Base-by-base conservation (phyloP, 2,329 filamentous ascomycete genomes). In the Nigrospora osmanthi region DNA sequence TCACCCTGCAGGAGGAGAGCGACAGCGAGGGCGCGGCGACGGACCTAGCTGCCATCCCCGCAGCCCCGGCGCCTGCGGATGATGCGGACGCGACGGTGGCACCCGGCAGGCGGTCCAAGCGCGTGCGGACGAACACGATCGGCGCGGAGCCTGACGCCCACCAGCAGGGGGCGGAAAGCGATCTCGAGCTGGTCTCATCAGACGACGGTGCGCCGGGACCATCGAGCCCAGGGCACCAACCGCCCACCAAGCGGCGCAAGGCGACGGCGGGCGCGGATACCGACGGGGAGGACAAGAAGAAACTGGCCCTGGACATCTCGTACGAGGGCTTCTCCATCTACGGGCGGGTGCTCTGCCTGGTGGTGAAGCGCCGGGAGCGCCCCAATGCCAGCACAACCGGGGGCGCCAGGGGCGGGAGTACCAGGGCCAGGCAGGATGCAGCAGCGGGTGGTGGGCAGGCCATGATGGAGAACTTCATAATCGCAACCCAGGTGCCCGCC, bases 321-420 rank as follows among this genome's bases (percentile, higher is more conserved):
- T 98, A 97, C 66, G 89, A 97, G 58, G 91, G 93, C 10, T 97
- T 97, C 67, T 87, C 85, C 56, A 96, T 98, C 59, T 95, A 95
- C 67, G 89, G 93, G 11, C 85, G 89, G 54, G 89, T 95, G 39
- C 72, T 98, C 23, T 97, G 90, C 64, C 74, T 98, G 47, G 85
- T 98, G 10, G 83, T 98, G 58, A 83, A 81, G 64, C 87, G 85
- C 61, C 82, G 85, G 49, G 84, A 82, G 75, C 57, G 52, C 42
- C 54, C 46, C 43, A 43, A 54, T 40, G 55, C 51, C 38, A 58
- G 47, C 34, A 52, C 61, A 41, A 58, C 57, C 42, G 58, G 62
- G 42, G 57, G 61, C 34, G 46, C 48, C 33, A 35, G 44, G 43
- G 51, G 52, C 40, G 50, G 46, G 50, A 63, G 52, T 53, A 54